Conservation (phyloP, 2,329 filamentous ascomycete species). For the Monilinia vaccinii-corymbosi region DNA sequence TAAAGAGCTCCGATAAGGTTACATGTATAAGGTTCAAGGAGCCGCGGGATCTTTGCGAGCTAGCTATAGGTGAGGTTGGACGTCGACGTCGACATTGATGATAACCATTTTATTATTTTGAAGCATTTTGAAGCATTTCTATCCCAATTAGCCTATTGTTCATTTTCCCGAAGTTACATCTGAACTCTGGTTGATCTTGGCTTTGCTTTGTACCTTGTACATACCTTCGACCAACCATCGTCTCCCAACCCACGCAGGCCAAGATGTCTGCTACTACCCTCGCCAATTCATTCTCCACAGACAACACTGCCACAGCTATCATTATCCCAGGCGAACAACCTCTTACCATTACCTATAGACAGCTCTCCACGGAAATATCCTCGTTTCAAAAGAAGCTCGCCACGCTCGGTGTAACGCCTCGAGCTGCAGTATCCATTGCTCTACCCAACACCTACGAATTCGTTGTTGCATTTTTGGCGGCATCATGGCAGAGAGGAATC, state of each 20-base stretch:
- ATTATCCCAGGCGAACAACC: slow-evolving; percentile 62
- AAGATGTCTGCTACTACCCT: slow-evolving; percentile 38
- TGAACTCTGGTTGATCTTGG: not conserved
- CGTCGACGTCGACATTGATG: no score
- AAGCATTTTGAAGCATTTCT: not conserved
- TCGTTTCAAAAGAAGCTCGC: slow-evolving; percentile 73
- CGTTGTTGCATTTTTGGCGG: slow-evolving; percentile 78
- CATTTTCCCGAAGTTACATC: not conserved
- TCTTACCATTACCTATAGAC: slow-evolving; percentile 60
- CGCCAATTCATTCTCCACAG: slow-evolving; percentile 44
- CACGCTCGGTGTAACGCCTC: slow-evolving; percentile 58
- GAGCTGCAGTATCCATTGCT: slow-evolving; percentile 71
- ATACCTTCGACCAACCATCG: not conserved
- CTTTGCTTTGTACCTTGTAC: not conserved
- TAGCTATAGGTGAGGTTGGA: not conserved
- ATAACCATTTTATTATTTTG: no score
- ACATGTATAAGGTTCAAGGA: not conserved
- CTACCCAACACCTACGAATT: slow-evolving; percentile 82
- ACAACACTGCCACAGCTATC: slow-evolving; percentile 49
- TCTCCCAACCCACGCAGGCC: not conserved
- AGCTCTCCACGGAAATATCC: slow-evolving; percentile 55
- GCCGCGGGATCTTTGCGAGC: not conserved
- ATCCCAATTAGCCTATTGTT: not conserved
- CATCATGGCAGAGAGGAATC: slow-evolving; percentile 73
- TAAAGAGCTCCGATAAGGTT: not conserved